Evolutionary conservation across 2,329 filamentous ascomycete genomes (phyloP), one percentile per base, ranked within the genome.

Genomic region (Beauveria bassiana): DNA sequence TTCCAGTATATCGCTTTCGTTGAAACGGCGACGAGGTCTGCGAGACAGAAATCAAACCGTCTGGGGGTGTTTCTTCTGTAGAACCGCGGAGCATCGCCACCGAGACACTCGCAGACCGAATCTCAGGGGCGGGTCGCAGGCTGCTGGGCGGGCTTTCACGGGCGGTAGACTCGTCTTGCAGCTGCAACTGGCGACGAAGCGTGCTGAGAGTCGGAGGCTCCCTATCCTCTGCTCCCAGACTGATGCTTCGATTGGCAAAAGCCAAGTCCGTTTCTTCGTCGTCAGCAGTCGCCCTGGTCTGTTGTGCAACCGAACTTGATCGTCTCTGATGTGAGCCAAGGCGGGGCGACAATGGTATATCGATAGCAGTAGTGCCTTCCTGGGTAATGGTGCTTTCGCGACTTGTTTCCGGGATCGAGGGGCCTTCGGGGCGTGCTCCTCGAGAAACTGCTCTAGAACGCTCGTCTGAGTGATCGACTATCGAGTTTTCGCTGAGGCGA

Each of bases 401-500:
- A 66, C 72, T 70, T 57, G 72, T 61, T 14, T 71, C 72, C 18
- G 73, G 65, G 1, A 69, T 65, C 16, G 70, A 66, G 4, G 65
- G 65, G 24, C 68, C 66, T 40, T 66, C 68, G 9, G 65, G 62
- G 22, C 68, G 70, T 12, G 66, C 66, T 40, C 68, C 67, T 18
- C 73, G 68, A 8, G 74, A 71, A 26, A 70, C 66, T 20, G 68
- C 67, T 20, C 72, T 66, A n/a, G 69, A 68, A 24, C 63, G 62
- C 24, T 69, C 66, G 2, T 68, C 64, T 22, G 68, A 65, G 51
- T 75, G 73, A 59, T 75, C 73, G 43, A 74, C 74, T 38, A 95
- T 91, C 57, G 90, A 95, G 70, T 96, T 93, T 65, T 95, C 91
- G 70, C 91, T 96, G 24, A 99, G 78, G n/a, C 95, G 85, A 8